Conservation (phyloP, 805 yeast genomes). For the Scheffersomyces amazonensis region DNA sequence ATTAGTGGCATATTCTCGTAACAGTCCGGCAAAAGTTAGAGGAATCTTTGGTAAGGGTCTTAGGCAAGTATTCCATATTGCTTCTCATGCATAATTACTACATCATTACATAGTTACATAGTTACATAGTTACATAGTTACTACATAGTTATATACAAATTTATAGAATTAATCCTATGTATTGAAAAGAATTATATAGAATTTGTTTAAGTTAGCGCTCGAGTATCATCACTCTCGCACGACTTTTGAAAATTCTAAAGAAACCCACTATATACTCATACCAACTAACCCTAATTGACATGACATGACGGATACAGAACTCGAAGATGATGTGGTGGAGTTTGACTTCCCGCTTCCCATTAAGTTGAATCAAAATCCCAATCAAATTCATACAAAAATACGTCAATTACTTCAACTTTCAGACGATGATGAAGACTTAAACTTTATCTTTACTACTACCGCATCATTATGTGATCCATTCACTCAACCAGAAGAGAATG, state of each 20-base stretch:
- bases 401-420: constrained; percentile 11
- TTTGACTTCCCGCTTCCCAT: constrained; percentile 14
- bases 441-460: constrained; percentile 15
- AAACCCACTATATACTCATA: too few relatives aligned
- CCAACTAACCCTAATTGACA: too few relatives aligned
- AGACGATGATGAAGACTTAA: constrained; percentile 10
- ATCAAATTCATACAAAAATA: constrained; percentile 12
- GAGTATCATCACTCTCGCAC: too few relatives aligned
- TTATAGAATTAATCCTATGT: too few relatives aligned
- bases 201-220: too few relatives aligned
- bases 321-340: constrained; percentile 13
- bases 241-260: too few relatives aligned
- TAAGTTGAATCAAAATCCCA: constrained; percentile 7
- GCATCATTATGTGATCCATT: constrained; percentile 52
- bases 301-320: constrained; percentile 16
- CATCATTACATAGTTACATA: too few relatives aligned
- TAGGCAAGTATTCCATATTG: constrained; percentile 14
- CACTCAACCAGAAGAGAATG: constrained; percentile 67
- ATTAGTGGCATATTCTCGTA: constrained; percentile 31
- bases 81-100: too few relatives aligned
- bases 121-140: too few relatives aligned
- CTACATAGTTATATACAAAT: too few relatives aligned
- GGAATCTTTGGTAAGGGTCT: constrained; percentile 37
- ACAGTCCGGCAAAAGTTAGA: constrained; percentile 26
- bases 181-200: too few relatives aligned